Evolutionary conservation across 179 eudicot species (phyloP), one percentile per base, ranked within the genome.

Genomic region (Camellia oleifera): DNA sequence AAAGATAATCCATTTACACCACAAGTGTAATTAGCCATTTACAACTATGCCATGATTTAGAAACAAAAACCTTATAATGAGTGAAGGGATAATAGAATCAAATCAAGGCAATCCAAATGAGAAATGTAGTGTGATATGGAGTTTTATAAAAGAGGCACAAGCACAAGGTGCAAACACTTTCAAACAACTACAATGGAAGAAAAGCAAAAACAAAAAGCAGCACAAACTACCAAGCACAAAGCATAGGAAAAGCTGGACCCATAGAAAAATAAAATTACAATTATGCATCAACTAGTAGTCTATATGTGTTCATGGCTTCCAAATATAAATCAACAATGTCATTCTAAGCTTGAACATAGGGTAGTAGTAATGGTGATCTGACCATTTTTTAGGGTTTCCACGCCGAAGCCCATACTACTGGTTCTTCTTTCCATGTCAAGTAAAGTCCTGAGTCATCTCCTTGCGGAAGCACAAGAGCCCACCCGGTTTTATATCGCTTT

Each of bases 381-480:
- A 58, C 56, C 50, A 7, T 64, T 81, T 23, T 13, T 81, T 74
- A 86, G 69, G 88, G 89, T 79, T 85, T 88, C 91, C 91, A 89
- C 13, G 86, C 89, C 11, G 87, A 80, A 18, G 88, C 88, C 91
- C 91, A 89, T 4, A 89, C 86, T 17, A 85, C 83, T 0, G 88
- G 83, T 62, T 89, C 88, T 8, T 87, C 89, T 75, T 87, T 89
- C 91, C 90, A 89, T 61, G 87, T 75, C 83, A 89, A 84, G 77
- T 80, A 84, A 10, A 88, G 78, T 26, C 91, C 91, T 4, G 76
- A 50, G 9, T 75, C 80, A 42, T 65, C 68, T 64, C 32, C 82
- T 78, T 79, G 83, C 4, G 82, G 69, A 7, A 44, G 67, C 72
- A 63, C 79, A 26, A 83, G 63, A n/a, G 88, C 81, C 91, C 91